Evolutionary conservation across 768 basidiomycete species (phyloP).

Genomic region (Dioszegia aurantiaca): DNA sequence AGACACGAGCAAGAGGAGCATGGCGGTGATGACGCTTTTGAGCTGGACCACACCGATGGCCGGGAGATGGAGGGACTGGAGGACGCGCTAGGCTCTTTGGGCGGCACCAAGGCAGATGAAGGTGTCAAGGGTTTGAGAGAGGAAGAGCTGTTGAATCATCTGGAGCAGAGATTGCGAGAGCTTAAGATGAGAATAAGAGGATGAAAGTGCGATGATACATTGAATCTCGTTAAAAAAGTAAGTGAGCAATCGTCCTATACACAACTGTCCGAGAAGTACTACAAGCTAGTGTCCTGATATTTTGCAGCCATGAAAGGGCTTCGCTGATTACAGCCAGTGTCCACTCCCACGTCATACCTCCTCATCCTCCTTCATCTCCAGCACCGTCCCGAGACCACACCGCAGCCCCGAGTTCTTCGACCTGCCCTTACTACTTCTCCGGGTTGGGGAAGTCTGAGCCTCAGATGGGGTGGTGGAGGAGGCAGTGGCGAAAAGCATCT

Average conservation of each 20-base stretch:
- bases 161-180: constrained; percentile 19
- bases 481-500: background rate
- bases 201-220: no score
- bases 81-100: constrained; percentile 46
- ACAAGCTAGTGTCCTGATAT: no score
- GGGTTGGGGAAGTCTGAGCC: background rate
- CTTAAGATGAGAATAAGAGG: constrained; percentile 6
- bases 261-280: background rate
- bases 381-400: constrained; percentile 7
- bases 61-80: constrained; percentile 59
- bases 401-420: background rate
- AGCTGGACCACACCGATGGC: constrained; percentile 28
- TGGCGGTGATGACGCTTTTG: constrained; percentile 36
- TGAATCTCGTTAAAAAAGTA: no score
- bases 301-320: background rate
- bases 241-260: constrained; percentile 2
- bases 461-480: background rate
- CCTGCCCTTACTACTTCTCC: constrained; percentile 5
- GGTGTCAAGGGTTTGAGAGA: constrained; percentile 17
- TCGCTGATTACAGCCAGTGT: background rate
- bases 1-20: constrained; percentile 56
- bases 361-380: constrained; percentile 13
- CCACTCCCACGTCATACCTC: background rate
- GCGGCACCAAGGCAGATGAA: background rate
- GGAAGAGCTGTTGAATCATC: constrained; percentile 19